Evolutionary conservation across 495 filamentous ascomycete species (phyloP), one percentile per base, ranked within the genome.

Genomic region (Amphirosellinia nigrospora): DNA sequence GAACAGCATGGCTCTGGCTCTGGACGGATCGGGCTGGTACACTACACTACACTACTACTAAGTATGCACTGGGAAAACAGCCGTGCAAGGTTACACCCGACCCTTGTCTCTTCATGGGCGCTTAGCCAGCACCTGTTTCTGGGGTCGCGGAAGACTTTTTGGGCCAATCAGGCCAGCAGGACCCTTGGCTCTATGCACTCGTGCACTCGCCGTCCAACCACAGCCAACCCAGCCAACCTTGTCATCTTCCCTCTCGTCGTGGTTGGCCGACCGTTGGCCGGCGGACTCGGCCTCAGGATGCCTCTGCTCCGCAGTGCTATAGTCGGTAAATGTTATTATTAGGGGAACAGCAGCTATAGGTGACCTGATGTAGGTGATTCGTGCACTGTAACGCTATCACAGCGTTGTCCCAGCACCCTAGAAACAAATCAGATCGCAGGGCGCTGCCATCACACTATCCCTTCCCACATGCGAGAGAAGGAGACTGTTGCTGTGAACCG

Each of bases 341-440:
- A 66, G 69, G 45, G 69, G 63, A 52, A 23, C 36, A 16, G 34
- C 38, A 28, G 36, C 32, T 64, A 43, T 69, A 64, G 59, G 52
- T 66, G 69, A 65, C 62, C 41, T 16, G 41, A 38, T 66, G 69
- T 71, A 34, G 53, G 69, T 66, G 69, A 71, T 61, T 66, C 63
- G 69, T 66, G 69, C 62, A 61, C 69, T 71, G 69, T 23, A 66
- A 66, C 61, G 69, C 60, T 64, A 30, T 19, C 68, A 69, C 67
- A 63, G 39, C 67, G 36, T 63, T 52, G 68, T 70, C 64, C 68
- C 68, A 72, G 75, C 69, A 61, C 72, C 60, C 62, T 38, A 76
- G 68, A 78, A 70, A 70, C 76, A 78, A 78, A 78, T 78, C 76
- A 78, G 69, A 73, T 71, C 71, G 56, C 64, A 70, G 67, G 58